Evolutionary conservation across 2,329 filamentous ascomycete genomes (phyloP).

Genomic region (Phialocephala sp.): DNA sequence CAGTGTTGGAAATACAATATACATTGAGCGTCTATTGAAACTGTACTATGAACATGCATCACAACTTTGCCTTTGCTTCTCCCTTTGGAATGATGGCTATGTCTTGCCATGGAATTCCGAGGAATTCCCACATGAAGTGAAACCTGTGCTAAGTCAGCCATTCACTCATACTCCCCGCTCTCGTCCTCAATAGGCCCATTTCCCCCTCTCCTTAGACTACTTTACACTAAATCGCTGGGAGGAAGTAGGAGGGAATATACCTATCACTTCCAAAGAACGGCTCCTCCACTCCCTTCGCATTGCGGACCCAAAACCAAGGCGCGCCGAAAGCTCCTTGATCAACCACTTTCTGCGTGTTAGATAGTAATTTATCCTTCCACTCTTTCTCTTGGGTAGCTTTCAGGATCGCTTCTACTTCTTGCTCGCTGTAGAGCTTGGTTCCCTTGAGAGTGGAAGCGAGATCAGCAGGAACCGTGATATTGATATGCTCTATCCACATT

Average conservation of each 20-base stretch:
- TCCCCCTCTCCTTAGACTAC: background rate
- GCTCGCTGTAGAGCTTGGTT: conserved; percentile 49
- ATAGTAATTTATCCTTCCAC: conserved; percentile 59
- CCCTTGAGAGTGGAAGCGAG: conserved; percentile 50
- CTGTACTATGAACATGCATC: conserved; percentile 4
- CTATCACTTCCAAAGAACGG: conserved; percentile 81
- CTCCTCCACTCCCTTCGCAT: conserved; percentile 62
- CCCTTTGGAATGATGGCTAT: conserved; percentile 50
- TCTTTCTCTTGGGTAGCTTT: conserved; percentile 54
- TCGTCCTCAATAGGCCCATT: background rate
- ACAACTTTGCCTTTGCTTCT: conserved; percentile 31
- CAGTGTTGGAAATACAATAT: background rate
- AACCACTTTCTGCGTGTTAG: conserved; percentile 65
- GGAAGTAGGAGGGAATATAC: conserved; percentile 43
- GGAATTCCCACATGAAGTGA: conserved; percentile 70
- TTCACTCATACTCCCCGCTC: background rate
- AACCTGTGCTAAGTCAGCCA: conserved; percentile 52
- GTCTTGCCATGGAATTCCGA: conserved; percentile 65
- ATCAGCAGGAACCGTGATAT: conserved; percentile 64
- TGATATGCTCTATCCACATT: conserved; percentile 67
- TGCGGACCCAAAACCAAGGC: conserved; percentile 75
- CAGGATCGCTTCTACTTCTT: conserved; percentile 62
- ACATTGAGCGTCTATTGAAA: background rate
- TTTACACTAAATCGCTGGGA: background rate
- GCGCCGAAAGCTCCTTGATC: conserved; percentile 75